A percentile compares a stretch with the other conserved stretches of the same genome.
These are phyloP conservation scores for Fusarium sp. DNA, from an alignment of 2,329 filamentous ascomycete species.

Conservation along the genomic window DNA sequence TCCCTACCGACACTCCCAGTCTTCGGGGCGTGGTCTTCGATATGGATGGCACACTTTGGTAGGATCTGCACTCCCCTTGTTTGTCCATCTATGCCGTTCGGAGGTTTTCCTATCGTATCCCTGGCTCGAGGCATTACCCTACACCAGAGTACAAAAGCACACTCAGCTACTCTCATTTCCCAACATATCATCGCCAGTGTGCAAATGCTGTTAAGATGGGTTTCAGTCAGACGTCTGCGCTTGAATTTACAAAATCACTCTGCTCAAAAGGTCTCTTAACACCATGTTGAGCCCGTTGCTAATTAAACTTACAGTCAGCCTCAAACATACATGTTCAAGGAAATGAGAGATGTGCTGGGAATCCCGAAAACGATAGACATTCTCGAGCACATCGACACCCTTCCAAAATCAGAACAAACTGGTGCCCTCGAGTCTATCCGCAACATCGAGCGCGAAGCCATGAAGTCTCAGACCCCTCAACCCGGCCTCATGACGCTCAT, in stretches of 20 bases:
- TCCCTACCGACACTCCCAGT: conserved; percentile 58
- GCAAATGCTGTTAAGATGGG: background rate
- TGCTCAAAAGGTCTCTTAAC: background rate
- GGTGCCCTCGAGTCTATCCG: conserved; percentile 81
- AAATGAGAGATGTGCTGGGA: conserved; percentile 84
- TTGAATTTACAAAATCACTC: background rate
- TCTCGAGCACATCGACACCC: conserved; percentile 85
- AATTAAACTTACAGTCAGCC: conserved; percentile 73
- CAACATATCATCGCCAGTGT: background rate
- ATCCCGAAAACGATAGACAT: conserved; percentile 86
- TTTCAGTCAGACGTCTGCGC: background rate
- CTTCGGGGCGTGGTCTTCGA: conserved; percentile 84
- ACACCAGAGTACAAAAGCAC: conserved; percentile 1
- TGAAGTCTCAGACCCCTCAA: conserved; percentile 85
- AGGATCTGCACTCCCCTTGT: conserved; percentile 55
- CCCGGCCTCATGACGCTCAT: conserved; percentile 85
- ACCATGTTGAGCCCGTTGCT: conserved; percentile 4
- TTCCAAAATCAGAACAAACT: conserved; percentile 73
- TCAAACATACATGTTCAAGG: conserved; percentile 94
- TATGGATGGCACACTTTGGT: conserved; percentile 96
- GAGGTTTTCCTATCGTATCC: conserved; percentile 4
- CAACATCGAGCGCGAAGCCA: conserved; percentile 84
- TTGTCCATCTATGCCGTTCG: conserved; percentile 1
- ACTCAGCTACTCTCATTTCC: background rate
- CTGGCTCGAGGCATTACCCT: conserved; percentile 26